Evolutionary conservation across 192 early-diverging fungal species (phyloP), one percentile per base, ranked within the genome.

Genomic region (Kappamyces sp.): DNA sequence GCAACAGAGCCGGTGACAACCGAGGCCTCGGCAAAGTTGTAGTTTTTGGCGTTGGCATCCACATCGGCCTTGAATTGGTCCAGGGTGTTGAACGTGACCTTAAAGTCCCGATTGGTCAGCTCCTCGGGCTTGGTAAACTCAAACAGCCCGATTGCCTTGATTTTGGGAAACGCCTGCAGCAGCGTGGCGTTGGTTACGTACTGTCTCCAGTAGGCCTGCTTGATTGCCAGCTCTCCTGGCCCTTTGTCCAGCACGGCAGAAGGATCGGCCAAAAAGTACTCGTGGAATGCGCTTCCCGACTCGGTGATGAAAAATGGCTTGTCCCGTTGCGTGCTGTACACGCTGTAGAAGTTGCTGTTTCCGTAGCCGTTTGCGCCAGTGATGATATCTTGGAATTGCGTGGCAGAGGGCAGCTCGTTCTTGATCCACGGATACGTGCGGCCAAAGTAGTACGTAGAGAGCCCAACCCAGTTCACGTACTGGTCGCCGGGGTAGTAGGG

Each of bases 101-200:
- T 41, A 46, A 72, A 72, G 37, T 72, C 67, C 31, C 70, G 70
- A 43, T 65, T 42, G 5, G 67, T 70, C 5, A 3, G 6, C 51
- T 70, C 70, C 47, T 72, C 70, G 29, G 54, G 50, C 38, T 72
- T 72, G 14, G n/a, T 45, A 40, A 38, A 73, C 43, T 74, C 73
- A 48, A 72, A 74, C 34, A 69, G 46, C 47, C 38, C 54, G 41
- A 73, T 36, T 40, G 60, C 70, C 60, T 74, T 74, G 38, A 74
- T 37, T 39, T 34, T 51, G 1, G 73, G 73, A 57, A 55, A 72
- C 3, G 32, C 33, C 15, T 39, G 43, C 29, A 69, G 47, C 48
- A 72, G 61, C 29, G 72, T 64, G 7, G 50, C 52, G 50, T 71
- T 66, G 31, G 64, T 66, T 22, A 72, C 22, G 49, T 59, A 72